These are phyloP conservation scores for Aspergillus cristatus DNA, from an alignment of 495 filamentous ascomycete genomes.

Conservation along the genomic window DNA sequence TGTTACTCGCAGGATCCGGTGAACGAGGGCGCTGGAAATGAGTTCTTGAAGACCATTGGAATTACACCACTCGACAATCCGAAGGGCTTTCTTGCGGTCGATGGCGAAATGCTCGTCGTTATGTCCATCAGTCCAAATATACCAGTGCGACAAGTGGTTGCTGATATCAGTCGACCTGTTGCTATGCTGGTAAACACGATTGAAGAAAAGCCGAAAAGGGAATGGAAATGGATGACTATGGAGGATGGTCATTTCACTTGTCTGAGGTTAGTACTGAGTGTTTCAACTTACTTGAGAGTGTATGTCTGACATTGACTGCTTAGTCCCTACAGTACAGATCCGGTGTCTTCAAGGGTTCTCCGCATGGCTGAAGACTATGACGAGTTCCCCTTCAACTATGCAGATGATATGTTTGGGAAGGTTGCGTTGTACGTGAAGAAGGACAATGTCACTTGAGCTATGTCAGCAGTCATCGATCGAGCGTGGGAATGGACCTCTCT, in stretches of 20 bases:
- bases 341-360: conserved; percentile 13
- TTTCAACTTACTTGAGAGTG: neutral
- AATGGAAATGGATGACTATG: conserved; percentile 8
- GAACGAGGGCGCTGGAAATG: conserved; percentile 14
- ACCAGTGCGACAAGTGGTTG: conserved; percentile 26
- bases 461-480: no score
- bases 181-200: conserved; percentile 26
- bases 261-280: conserved; percentile 15
- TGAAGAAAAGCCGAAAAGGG: conserved; percentile 5
- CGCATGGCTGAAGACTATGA: conserved; percentile 14
- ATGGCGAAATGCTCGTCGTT: conserved; percentile 19
- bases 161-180: conserved; percentile 22
- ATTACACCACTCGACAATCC: conserved; percentile 20
- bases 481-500: no score
- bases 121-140: conserved; percentile 24
- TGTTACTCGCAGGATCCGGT: conserved; percentile 24
- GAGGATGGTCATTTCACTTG: conserved; percentile 12
- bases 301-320: neutral
- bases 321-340: conserved; percentile 17
- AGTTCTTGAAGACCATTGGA: conserved; percentile 11
- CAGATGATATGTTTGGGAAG: conserved; percentile 16
- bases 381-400: conserved; percentile 7
- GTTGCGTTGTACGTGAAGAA: conserved; percentile 15
- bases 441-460: no score
- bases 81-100: conserved; percentile 22